Evolutionary conservation across 768 basidiomycete species (phyloP), one percentile per base, ranked within the genome.

Genomic region (Auriscalpium orientale): DNA sequence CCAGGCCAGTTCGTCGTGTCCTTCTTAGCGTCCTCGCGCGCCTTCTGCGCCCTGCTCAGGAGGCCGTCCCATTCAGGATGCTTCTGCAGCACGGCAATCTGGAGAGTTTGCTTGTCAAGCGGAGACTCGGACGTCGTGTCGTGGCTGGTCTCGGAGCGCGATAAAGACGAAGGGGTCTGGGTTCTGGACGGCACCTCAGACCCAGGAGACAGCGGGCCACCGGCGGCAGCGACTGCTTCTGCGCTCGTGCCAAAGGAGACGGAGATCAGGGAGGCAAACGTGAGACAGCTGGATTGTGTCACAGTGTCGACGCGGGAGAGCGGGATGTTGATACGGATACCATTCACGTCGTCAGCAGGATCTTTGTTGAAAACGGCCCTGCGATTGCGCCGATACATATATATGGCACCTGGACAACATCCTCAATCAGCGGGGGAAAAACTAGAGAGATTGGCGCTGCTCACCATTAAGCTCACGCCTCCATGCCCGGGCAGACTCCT

Each of bases 401-500:
- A 79, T 10, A 80, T 40, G 12, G 77, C 74, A 43, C 73, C 79
- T 79, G 43, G 37, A 46, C 34, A 53, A 38, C 10, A 51, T 18
- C 15, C 46, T 12, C 22, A n/a, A 51, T 34, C 34, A 22, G 47
- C 48, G 16, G 46, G n/a, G 47, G 2, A 13, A 46, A 53, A 22
- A 28, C 10, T 18, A 33, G 1, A 53, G 36, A 11, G 33, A 15
- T 33, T 15, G 51, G 28, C 28, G 55, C 3, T n/a, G 56, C 67
- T 21, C 51, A 73, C 79, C 78, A 45, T 65, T 65, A 4, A 83
- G 33, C 59, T 82, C 81, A 50, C 71, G 68, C 40, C 74, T 68
- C 80, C 81, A 83, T 15, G 75, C 76, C 34, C 68, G 61, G 10
- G 79, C 73, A 12, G 80, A 74, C 62, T 81, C 83, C 56, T 76